Conservation (phyloP, 495 filamentous ascomycete species). For the Aspergillus kassunensis region DNA sequence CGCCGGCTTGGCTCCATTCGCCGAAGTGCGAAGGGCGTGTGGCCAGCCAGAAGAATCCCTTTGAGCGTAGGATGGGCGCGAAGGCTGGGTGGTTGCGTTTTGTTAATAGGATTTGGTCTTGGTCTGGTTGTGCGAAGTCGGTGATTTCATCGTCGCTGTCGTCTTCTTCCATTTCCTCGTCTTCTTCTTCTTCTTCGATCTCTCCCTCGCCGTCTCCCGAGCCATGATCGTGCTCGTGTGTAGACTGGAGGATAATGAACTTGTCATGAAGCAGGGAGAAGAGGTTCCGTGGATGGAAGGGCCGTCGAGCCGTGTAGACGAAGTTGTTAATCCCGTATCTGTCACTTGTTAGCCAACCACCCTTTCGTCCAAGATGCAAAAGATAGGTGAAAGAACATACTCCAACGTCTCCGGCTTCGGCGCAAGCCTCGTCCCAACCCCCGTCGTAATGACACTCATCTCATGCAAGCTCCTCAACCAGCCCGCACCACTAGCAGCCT, state of each 20-base stretch:
- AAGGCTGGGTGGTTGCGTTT: constrained; percentile 42
- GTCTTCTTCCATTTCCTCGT: constrained; percentile 35
- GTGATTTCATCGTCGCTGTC: constrained; percentile 26
- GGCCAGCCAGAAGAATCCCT: constrained; percentile 46
- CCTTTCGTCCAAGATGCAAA: neutral
- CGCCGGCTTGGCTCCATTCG: constrained; percentile 59
- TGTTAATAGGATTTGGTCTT: constrained; percentile 37
- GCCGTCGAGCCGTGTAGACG: constrained; percentile 48
- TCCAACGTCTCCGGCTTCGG: constrained; percentile 56
- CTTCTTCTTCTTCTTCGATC: constrained; percentile 32
- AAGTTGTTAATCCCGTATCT: constrained; percentile 55
- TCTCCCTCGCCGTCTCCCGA: constrained; percentile 35
- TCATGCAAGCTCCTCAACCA: constrained; percentile 50
- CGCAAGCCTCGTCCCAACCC: constrained; percentile 41
- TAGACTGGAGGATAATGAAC: constrained; percentile 46
- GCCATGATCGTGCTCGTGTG: constrained; percentile 27
- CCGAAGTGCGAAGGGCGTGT: constrained; percentile 45
- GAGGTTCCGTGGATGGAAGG: constrained; percentile 49
- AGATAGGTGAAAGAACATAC: constrained; percentile 22
- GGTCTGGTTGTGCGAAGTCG: constrained; percentile 36
- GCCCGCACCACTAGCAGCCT: constrained; percentile 40
- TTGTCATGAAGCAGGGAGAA: constrained; percentile 50
- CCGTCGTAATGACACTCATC: constrained; percentile 42
- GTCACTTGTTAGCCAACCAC: neutral
- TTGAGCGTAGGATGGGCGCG: constrained; percentile 40